phyloP scores from a whole-genome alignment of 495 filamentous ascomycete species.

The Cairneyella variabilis region DNA sequence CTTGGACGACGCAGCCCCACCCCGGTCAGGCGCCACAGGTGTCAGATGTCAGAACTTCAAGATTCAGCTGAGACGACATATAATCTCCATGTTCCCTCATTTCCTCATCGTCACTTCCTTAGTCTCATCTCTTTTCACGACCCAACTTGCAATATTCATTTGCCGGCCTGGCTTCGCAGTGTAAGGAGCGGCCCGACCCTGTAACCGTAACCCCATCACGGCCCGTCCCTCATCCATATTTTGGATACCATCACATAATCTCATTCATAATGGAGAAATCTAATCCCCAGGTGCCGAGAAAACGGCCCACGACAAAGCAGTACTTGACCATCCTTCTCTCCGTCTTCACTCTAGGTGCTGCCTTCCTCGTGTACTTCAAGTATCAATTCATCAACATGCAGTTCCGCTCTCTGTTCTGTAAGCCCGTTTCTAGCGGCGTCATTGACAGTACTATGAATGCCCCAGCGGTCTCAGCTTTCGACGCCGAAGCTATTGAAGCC shows the following conservation, averaged over 20 bases:
- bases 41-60: too few species aligned
- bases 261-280: background rate
- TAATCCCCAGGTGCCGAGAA: background rate
- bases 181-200: background rate
- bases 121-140: background rate
- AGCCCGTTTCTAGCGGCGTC: background rate
- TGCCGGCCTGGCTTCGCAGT: background rate
- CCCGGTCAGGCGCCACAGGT: background rate
- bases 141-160: background rate
- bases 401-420: background rate
- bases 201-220: background rate
- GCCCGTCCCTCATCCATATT: background rate
- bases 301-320: background rate
- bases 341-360: background rate
- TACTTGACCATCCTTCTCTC: background rate
- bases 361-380: slow-evolving; percentile 1
- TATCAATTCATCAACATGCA: slow-evolving; percentile 1
- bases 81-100: background rate
- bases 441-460: too few species aligned
- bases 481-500: too few species aligned
- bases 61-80: too few species aligned
- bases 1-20: background rate
- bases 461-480: too few species aligned
- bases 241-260: background rate
- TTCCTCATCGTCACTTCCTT: background rate